These are phyloP conservation scores for Boletus barrowsii DNA, from an alignment of 768 basidiomycete genomes.

Conservation along the genomic window DNA sequence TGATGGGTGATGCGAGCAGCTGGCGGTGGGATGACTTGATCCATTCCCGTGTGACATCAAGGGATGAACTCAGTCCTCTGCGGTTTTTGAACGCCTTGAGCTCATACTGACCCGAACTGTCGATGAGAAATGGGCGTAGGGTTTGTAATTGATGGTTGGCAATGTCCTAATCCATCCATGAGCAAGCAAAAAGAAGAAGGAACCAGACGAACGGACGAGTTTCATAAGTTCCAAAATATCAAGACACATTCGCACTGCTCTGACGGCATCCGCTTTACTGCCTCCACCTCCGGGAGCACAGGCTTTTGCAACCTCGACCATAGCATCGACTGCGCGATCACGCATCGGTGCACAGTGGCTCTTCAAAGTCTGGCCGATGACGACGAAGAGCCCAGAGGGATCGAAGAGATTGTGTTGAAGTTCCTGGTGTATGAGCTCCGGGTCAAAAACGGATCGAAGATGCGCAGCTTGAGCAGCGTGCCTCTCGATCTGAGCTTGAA, in stretches of 20 bases:
- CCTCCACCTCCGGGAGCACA: constrained; percentile 55
- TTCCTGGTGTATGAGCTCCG: constrained; percentile 78
- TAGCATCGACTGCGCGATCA: constrained; percentile 76
- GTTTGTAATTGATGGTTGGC: constrained; percentile 94
- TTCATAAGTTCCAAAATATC: constrained; percentile 96
- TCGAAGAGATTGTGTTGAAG: constrained; percentile 75
- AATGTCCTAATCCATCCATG: constrained; percentile 64
- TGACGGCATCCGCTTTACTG: constrained; percentile 61
- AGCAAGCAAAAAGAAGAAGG: constrained; percentile 14
- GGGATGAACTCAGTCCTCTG: constrained; percentile 42
- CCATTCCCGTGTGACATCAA: constrained; percentile 64
- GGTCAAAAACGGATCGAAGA: constrained; percentile 77
- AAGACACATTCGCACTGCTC: constrained; percentile 77
- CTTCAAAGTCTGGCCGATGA: constrained; percentile 80
- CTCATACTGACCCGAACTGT: constrained; percentile 77
- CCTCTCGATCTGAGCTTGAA: constrained; percentile 59
- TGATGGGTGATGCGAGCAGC: constrained; percentile 39
- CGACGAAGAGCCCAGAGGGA: constrained; percentile 70
- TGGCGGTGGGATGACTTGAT: constrained; percentile 50
- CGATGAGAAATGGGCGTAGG: constrained; percentile 85
- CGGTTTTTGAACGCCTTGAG: constrained; percentile 69
- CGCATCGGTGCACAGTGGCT: constrained; percentile 93
- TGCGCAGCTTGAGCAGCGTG: constrained; percentile 62
- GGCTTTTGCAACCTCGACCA: constrained; percentile 68
- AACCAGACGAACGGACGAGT: constrained; percentile 55